phyloP scores from a whole-genome alignment of 2,329 filamentous ascomycete species.

The Ramularia collo-cygni region DNA sequence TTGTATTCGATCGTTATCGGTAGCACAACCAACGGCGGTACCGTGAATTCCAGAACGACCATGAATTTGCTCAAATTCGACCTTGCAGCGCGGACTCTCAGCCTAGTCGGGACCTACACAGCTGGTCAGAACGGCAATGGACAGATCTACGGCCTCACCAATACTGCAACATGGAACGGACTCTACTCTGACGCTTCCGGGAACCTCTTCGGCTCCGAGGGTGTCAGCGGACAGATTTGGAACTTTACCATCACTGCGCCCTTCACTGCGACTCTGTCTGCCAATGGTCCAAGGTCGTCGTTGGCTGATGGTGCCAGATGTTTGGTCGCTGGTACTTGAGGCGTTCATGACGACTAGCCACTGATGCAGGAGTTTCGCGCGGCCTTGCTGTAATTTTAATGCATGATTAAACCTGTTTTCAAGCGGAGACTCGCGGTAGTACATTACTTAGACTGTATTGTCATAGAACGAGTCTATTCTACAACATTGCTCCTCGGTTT shows the following conservation, averaged over 20 bases:
- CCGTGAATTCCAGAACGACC: not conserved
- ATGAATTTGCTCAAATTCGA: slow-evolving; percentile 5
- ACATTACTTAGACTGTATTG: too few species aligned
- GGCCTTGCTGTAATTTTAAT: too few species aligned
- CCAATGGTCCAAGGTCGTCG: not conserved
- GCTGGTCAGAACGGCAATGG: not conserved
- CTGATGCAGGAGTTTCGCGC: too few species aligned
- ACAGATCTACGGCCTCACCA: not conserved
- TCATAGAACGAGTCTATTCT: too few species aligned
- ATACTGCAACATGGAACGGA: slow-evolving; percentile 6
- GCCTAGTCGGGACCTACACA: not conserved
- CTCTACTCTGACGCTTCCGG: slow-evolving; percentile 3
- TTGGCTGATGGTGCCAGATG: slow-evolving; percentile 9
- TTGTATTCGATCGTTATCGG: slow-evolving; percentile 3
- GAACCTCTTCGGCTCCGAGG: slow-evolving; percentile 8
- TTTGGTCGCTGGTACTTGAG: not conserved
- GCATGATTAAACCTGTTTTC: too few species aligned
- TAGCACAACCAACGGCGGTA: too few species aligned
- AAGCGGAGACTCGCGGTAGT: too few species aligned
- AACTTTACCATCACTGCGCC: slow-evolving; percentile 5
- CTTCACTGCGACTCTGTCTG: not conserved
- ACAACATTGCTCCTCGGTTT: too few species aligned
- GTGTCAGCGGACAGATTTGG: slow-evolving; percentile 8
- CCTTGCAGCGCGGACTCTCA: slow-evolving; percentile 2
- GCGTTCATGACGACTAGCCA: too few species aligned